These are phyloP conservation scores for Pseudogymnoascus sp. DNA, from an alignment of 2,329 filamentous ascomycete species.

Conservation along the genomic window DNA sequence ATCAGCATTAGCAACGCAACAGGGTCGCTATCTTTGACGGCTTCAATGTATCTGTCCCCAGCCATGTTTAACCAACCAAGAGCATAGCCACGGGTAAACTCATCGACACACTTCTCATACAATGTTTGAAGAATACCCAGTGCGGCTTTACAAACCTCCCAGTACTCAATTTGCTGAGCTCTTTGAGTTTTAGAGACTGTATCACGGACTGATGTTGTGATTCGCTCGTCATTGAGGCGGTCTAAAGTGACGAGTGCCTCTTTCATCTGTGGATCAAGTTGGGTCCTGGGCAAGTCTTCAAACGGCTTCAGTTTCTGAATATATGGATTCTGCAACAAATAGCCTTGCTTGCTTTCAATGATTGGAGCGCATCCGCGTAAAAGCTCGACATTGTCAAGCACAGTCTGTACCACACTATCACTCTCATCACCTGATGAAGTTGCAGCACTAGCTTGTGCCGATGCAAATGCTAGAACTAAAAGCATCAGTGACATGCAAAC, in stretches of 20 bases:
- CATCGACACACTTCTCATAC: slow-evolving; percentile 14
- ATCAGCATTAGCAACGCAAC: slow-evolving; percentile 17
- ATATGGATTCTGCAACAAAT: slow-evolving; percentile 14
- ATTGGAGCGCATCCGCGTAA: slow-evolving; percentile 13
- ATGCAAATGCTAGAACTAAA: slow-evolving; percentile 15
- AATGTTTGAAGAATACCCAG: slow-evolving; percentile 12
- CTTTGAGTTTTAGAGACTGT: neutral
- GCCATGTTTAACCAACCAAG: slow-evolving; percentile 17
- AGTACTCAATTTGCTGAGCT: slow-evolving; percentile 11
- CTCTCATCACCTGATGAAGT: neutral
- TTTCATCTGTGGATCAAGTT: slow-evolving; percentile 9
- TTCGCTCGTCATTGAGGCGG: slow-evolving; percentile 13
- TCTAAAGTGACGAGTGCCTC: slow-evolving; percentile 10
- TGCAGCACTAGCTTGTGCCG: slow-evolving; percentile 11
- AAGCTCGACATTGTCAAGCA: slow-evolving; percentile 14
- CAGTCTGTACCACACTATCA: slow-evolving; percentile 12
- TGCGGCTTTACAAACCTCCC: slow-evolving; percentile 15
- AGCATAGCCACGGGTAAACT: slow-evolving; percentile 13
- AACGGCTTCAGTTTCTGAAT: slow-evolving; percentile 13
- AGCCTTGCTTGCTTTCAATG: slow-evolving; percentile 11
- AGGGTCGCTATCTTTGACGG: slow-evolving; percentile 13
- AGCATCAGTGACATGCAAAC: slow-evolving; percentile 16
- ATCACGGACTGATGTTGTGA: slow-evolving; percentile 2
- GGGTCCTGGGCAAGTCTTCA: slow-evolving; percentile 9
- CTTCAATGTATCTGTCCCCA: slow-evolving; percentile 16